Conservation (phyloP, 371 early-diverging fungal species). For the Nematocida ausubeli region DNA sequence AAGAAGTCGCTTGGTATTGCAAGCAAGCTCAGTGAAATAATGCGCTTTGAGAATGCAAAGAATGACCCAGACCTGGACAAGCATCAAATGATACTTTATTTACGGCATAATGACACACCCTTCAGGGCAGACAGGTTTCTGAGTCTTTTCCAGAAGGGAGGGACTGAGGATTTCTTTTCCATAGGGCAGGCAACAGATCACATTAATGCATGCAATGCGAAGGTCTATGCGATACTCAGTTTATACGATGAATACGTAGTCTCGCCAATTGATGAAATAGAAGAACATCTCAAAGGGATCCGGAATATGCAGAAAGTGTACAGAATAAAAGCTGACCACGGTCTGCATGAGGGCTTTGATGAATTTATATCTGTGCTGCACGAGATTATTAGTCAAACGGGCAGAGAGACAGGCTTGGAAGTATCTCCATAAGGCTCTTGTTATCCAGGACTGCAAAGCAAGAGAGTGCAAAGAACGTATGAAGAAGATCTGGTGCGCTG, state of each 20-base stretch:
- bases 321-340: slow-evolving; percentile 10
- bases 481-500: slow-evolving; percentile 85
- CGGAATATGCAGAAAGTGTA: slow-evolving; percentile 13
- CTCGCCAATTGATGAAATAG: slow-evolving; percentile 17
- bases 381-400: background rate
- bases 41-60: slow-evolving; percentile 7
- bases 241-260: slow-evolving; percentile 58
- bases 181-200: slow-evolving; percentile 38
- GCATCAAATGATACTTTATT: slow-evolving; percentile 25
- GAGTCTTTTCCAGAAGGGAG: slow-evolving; percentile 49
- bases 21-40: slow-evolving; percentile 14
- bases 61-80: background rate
- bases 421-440: slow-evolving; percentile 18
- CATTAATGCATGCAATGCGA: slow-evolving; percentile 27
- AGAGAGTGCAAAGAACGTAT: slow-evolving; percentile 86
- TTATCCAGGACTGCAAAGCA: slow-evolving; percentile 67
- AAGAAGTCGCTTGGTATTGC: slow-evolving; percentile 20
- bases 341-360: background rate
- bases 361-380: background rate
- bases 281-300: slow-evolving; percentile 18
- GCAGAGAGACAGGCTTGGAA: slow-evolving; percentile 60
- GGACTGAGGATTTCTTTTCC: slow-evolving; percentile 64
- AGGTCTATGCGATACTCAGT: slow-evolving; percentile 55
- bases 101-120: slow-evolving; percentile 5
- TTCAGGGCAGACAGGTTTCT: slow-evolving; percentile 52